Evolutionary conservation across 306 rosid genomes (phyloP).

Genomic region (cucumber (Cucumis sativus)): Cucumber_9930_V3 NC_026661.2:20391001-20391500

Average conservation of each 20-base stretch:
- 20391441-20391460: no score
- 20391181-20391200: not conserved
- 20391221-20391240: not conserved
- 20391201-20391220: not conserved
- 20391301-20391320: not conserved
- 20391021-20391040: no score
- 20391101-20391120: no score
- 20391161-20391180: not conserved
- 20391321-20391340: not conserved
- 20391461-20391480: no score
- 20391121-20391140: not conserved
- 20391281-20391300: not conserved
- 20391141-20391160: conserved; percentile 8
- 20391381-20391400: no score
- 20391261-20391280: not conserved
- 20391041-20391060: no score
- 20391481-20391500: no score
- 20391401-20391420: no score
- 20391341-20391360: not conserved
- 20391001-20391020: no score
- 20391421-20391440: no score
- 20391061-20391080: no score
- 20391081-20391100: no score
- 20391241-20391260: not conserved
- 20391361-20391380: not conserved